Conservation (phyloP, 176 grass and related monocot species). For the Alloteropsis semialata region DNA sequence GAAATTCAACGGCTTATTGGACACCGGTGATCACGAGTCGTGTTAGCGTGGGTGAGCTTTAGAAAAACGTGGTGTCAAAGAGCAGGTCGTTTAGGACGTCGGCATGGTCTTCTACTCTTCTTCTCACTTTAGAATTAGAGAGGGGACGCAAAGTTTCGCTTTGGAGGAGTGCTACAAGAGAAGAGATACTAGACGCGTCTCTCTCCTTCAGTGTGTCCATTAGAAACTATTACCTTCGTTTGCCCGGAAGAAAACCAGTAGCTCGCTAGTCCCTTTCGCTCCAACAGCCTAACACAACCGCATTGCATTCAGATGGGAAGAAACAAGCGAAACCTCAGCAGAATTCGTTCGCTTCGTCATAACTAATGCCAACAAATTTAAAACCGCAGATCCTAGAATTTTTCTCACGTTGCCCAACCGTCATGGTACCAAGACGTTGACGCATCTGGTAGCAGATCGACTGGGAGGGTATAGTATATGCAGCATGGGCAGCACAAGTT, state of each 20-base stretch:
- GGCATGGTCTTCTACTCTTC: too few species aligned
- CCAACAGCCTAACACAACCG: neutral
- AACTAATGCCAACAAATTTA: neutral
- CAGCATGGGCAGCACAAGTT: neutral
- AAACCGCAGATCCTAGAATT: neutral
- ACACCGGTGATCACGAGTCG: neutral
- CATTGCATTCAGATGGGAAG: neutral
- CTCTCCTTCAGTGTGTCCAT: neutral
- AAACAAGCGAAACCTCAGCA: neutral
- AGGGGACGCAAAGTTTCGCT: too few species aligned
- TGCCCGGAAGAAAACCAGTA: neutral
- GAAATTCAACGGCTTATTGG: neutral
- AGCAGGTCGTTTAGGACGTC: too few species aligned
- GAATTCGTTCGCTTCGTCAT: neutral
- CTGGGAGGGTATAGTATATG: neutral
- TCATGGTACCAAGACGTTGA: neutral
- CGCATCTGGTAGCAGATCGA: neutral
- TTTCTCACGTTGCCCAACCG: constrained; percentile 19
- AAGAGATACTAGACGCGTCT: neutral
- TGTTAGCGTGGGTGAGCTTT: too few species aligned
- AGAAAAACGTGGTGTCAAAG: too few species aligned
- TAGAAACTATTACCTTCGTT: neutral
- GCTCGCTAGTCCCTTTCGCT: neutral
- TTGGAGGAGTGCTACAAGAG: neutral
- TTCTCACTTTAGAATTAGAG: too few species aligned